These are phyloP conservation scores for Musa beccarii DNA, from an alignment of 176 grass and related monocot genomes.

Conservation along the genomic window DNA sequence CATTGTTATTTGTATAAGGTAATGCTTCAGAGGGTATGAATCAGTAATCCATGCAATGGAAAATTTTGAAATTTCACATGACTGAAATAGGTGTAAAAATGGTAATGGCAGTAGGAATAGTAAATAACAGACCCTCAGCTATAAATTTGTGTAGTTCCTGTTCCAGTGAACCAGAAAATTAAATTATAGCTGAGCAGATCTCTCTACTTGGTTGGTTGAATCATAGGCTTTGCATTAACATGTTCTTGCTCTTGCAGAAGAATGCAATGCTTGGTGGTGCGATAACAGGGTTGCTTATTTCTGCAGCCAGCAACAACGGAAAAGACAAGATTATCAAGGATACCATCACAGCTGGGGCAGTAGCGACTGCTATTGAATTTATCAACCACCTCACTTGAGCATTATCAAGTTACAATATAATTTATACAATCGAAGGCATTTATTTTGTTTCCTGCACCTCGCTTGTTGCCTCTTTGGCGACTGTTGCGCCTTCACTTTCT, in stretches of 20 bases:
- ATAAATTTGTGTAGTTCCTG: no score
- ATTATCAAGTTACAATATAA: no score
- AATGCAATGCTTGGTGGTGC: conserved; percentile 65
- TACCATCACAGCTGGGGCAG: conserved; percentile 55
- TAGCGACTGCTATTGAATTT: conserved; percentile 66
- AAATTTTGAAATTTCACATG: no score
- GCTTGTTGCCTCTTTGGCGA: no score
- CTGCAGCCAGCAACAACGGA: conserved; percentile 36
- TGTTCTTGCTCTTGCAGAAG: conserved; percentile 35
- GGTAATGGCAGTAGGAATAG: no score
- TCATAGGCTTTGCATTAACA: not conserved
- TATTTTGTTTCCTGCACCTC: no score
- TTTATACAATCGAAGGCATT: not conserved
- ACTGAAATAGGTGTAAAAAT: no score
- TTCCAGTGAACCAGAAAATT: not conserved
- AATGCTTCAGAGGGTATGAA: no score
- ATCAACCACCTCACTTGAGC: conserved; percentile 58
- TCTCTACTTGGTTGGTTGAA: not conserved
- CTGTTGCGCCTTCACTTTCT: no score
- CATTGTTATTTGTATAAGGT: no score
- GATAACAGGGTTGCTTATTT: conserved; percentile 53
- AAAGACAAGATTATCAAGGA: conserved; percentile 57
- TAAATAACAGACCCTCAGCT: no score
- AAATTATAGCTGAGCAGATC: not conserved
- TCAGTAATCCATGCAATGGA: no score